Evolutionary conservation across 371 early-diverging fungal species (phyloP), one percentile per base, ranked within the genome.

Genomic region (Zychaea mexicana): DNA sequence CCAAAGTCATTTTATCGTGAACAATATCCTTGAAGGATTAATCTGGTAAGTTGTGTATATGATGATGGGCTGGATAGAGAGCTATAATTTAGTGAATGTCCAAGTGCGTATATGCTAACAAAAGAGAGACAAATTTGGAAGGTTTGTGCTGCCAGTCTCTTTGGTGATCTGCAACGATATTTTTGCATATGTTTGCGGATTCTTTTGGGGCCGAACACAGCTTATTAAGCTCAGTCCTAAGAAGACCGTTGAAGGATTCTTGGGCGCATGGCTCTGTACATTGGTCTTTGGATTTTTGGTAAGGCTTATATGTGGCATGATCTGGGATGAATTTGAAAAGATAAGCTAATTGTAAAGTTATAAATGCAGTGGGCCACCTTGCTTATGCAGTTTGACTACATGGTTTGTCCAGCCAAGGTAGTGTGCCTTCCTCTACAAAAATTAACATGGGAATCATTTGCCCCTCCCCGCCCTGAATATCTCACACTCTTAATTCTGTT

Each of bases 241-340:
- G 73, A 99, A 99, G 86, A 99, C 99, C 19, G 93, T 96, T 76
- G 99, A 99, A 77, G 99, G 99, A 6, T 99, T 98, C 68, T 78
- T 98, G 49, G 99, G 99, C 56, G 99, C 92, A 27, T 90, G 93
- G 68, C 57, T 99, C 32, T 85, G 86, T 65, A 99, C 99, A 2
- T 66, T 94, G 61, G 68, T 94, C 31, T 92, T 95, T 73, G 97
- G 94, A 4, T 88, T 94, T 61, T 62, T 94, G 68, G 88, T 94
- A 74, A 67, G 82, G n/a, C n/a, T n/a, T 45, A 26, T 27, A 24
- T 5, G 21, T 32, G 17, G 17, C 46, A 4, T 33, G 6, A 61
- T 31, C 4, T 33, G 17, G 30, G 19, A 42, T 7, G 47, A n/a
- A n/a, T n/a, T n/a, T n/a, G n/a, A n/a, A n/a, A n/a, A n/a, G n/a